These are phyloP conservation scores for Apostasia ramifera DNA, from an alignment of 106 monocot genomes.

Conservation along the genomic window DNA sequence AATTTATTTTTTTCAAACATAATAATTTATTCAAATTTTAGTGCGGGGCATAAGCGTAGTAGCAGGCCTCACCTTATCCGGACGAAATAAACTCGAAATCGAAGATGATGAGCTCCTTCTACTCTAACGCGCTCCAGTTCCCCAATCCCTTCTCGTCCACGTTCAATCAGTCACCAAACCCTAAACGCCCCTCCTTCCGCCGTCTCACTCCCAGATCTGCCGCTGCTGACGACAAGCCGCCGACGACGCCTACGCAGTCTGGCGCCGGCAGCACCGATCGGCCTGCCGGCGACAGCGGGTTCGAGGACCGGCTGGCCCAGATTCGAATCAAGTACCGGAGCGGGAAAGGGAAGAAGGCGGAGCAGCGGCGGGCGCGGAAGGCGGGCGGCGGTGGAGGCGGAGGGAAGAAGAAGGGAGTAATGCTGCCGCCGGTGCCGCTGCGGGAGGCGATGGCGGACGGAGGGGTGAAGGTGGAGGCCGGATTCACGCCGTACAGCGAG, in stretches of 20 bases:
- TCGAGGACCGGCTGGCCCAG: constrained; percentile 51
- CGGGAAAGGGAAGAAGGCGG: constrained; percentile 79
- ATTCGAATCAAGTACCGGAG: constrained; percentile 74
- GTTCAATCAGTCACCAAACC: not conserved
- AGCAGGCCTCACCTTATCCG: too few relatives aligned
- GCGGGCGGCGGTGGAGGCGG: constrained; percentile 3
- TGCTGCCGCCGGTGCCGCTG: constrained; percentile 70
- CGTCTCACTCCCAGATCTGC: constrained; percentile 1
- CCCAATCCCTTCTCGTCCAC: constrained; percentile 35
- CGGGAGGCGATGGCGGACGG: constrained; percentile 25
- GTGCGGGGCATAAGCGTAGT: too few relatives aligned
- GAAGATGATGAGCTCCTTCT: constrained; percentile 8
- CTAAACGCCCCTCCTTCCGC: not conserved
- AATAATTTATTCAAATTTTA: too few relatives aligned
- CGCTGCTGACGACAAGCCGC: constrained; percentile 6
- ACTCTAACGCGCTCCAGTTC: constrained; percentile 15
- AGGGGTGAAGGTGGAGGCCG: constrained; percentile 59
- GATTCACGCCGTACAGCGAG: constrained; percentile 84
- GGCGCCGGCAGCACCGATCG: not conserved
- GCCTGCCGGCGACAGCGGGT: constrained; percentile 14
- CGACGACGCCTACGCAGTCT: not conserved
- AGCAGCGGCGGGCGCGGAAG: constrained; percentile 47
- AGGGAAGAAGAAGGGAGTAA: constrained; percentile 25
- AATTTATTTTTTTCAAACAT: too few relatives aligned
- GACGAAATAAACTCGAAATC: too few relatives aligned